Evolutionary conservation across 768 basidiomycete genomes (phyloP).

Genomic region (Piloderma croceum): DNA sequence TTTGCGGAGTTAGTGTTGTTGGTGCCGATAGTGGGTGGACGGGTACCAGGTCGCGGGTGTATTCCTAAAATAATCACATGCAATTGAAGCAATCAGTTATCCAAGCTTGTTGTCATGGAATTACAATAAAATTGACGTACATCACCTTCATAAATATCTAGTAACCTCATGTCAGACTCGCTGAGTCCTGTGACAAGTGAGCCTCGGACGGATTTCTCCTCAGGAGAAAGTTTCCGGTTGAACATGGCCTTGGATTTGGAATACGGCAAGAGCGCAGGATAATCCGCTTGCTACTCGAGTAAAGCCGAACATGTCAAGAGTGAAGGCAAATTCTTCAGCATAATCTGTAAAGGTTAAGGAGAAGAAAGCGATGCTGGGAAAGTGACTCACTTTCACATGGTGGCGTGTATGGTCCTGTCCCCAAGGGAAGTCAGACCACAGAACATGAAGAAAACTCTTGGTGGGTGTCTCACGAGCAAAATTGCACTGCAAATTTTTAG

Average conservation of each 20-base stretch:
- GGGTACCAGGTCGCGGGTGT: conserved; percentile 47
- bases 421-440: not conserved
- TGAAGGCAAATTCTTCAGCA: not conserved
- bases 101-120: not conserved
- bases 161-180: conserved; percentile 48
- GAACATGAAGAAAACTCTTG: conserved; percentile 1
- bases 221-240: conserved; percentile 41
- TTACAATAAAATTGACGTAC: conserved; percentile 35
- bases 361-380: too few species aligned
- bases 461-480: conserved; percentile 46
- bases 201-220: conserved; percentile 72
- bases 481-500: conserved; percentile 71
- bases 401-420: conserved; percentile 75
- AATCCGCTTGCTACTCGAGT: conserved; percentile 57
- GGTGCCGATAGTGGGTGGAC: conserved; percentile 52
- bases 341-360: not conserved
- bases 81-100: conserved; percentile 1
- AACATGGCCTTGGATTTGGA: conserved; percentile 43
- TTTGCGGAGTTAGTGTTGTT: conserved; percentile 27
- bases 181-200: conserved; percentile 73
- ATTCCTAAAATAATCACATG: conserved; percentile 52
- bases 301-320: not conserved
- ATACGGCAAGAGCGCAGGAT: conserved; percentile 76
- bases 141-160: conserved; percentile 81
- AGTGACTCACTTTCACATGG: conserved; percentile 58